Conservation (phyloP, 495 filamentous ascomycete species). For the Cryomyces minteri region DNA sequence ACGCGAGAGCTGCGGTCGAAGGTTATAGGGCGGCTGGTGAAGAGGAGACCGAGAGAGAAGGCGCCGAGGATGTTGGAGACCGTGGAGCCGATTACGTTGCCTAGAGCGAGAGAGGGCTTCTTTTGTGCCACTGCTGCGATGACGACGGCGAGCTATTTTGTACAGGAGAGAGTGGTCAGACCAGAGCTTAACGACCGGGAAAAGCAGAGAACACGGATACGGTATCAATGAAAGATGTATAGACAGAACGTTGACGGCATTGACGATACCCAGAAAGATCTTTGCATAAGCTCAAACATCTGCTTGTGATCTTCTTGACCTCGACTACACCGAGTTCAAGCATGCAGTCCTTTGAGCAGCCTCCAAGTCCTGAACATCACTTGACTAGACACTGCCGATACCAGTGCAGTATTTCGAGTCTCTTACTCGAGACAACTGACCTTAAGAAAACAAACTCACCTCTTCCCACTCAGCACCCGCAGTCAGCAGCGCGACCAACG, state of each 20-base stretch:
- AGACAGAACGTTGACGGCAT: too few species aligned
- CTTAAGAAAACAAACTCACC: conserved; percentile 11
- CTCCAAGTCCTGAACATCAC: too few species aligned
- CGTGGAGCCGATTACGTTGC: conserved; percentile 35
- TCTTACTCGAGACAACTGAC: background rate
- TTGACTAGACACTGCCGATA: too few species aligned
- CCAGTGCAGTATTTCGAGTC: background rate
- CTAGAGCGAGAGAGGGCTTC: conserved; percentile 30
- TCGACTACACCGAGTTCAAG: too few species aligned
- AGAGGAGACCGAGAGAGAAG: conserved; percentile 32
- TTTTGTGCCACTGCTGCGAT: conserved; percentile 26
- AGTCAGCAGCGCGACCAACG: conserved; percentile 31
- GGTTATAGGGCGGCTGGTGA: conserved; percentile 1
- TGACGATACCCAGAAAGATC: too few species aligned
- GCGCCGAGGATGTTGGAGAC: conserved; percentile 38
- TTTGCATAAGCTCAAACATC: too few species aligned
- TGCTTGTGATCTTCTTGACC: too few species aligned
- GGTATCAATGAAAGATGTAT: too few species aligned
- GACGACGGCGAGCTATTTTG: conserved; percentile 31
- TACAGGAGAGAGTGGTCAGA: too few species aligned
- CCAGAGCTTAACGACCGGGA: too few species aligned
- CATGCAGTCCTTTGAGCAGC: too few species aligned
- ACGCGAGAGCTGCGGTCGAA: conserved; percentile 31
- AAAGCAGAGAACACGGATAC: too few species aligned
- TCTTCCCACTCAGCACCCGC: conserved; percentile 40